Evolutionary conservation across 179 eudicot genomes (phyloP).

Genomic region (Spergularia azorica): DNA sequence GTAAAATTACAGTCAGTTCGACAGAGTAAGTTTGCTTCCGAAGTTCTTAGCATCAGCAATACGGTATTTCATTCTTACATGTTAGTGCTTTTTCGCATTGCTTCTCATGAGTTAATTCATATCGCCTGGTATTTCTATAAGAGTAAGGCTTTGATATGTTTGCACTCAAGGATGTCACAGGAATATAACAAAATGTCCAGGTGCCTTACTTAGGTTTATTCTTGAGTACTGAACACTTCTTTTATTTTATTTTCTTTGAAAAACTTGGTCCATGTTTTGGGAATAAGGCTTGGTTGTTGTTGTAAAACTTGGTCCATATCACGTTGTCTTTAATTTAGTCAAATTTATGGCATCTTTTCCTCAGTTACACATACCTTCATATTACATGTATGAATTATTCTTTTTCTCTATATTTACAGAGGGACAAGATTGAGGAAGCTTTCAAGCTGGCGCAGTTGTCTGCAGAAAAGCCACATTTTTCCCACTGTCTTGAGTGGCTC

Average conservation of each 20-base stretch:
- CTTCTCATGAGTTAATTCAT: too few species aligned
- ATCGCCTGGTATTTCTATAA: too few species aligned
- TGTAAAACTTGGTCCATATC: neutral
- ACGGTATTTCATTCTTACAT: neutral
- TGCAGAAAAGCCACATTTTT: constrained; percentile 94
- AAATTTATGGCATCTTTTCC: constrained; percentile 7
- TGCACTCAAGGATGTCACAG: neutral
- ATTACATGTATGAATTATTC: constrained; percentile 11
- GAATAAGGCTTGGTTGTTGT: too few species aligned
- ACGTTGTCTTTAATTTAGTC: neutral
- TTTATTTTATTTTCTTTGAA: neutral
- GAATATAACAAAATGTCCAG: neutral
- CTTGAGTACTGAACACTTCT: neutral
- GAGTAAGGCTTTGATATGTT: too few species aligned
- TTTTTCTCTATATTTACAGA: constrained; percentile 39
- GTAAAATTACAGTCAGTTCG: neutral
- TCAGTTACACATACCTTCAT: neutral
- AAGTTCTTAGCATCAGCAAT: neutral
- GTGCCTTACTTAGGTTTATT: neutral
- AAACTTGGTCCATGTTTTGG: too few species aligned
- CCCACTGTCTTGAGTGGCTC: constrained; percentile 98
- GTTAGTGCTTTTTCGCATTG: too few species aligned
- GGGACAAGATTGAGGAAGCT: constrained; percentile 95
- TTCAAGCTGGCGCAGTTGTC: constrained; percentile 84
- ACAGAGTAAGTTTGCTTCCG: neutral